Base-by-base conservation (phyloP, 1,284 basidiomycete genomes). In the Apiotrichum montevideense region DNA sequence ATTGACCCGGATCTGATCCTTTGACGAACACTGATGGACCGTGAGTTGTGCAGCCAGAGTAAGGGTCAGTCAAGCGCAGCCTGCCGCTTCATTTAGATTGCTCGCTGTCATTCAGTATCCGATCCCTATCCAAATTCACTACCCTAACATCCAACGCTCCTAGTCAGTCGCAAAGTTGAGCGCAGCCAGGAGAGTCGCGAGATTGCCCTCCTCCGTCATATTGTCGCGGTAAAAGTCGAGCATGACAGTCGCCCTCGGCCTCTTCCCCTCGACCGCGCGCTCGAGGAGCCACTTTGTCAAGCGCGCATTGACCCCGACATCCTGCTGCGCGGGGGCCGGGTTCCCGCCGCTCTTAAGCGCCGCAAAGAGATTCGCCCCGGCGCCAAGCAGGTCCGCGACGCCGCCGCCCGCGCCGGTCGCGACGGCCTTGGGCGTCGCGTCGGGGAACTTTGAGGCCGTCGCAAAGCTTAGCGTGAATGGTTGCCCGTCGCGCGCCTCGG, bases 371-470 rank as follows among this genome's bases (percentile, higher is more conserved):
- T 53, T 35, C 9, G 54, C 42, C 2, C 48, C 41, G 2, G 34
- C 50, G 4, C 50, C 46, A 21, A 61, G 39, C 13, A 54, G 7
- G 11, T 41, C 45, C n/a, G 35, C 49, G 40, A 61, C 8, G 46
- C 56, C 56, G 34, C 53, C 56, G 8, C n/a, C 13, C 14, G 29
- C 21, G 33, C 56, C 59, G 8, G 82, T 82, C 13, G 90, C 88
- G 42, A 92, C 78, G 32, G 34, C 50, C 42, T 51, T 41, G 10
- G 89, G 88, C 15, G 86, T 76, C 0, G 88, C 86, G 32, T 90
- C 78, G 3, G 89, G 90, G 72, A 91, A 82, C 21, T 84, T 84
- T 0, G 86, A 80, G 0, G 87, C 90, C 11, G 88, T 89, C 64
- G 87, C 81, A 75, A 83, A 94, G 0, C 85, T 81, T 49, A 94